Evolutionary conservation across 257 asterid species (phyloP).

Genomic region (Scutellaria barbata): DNA sequence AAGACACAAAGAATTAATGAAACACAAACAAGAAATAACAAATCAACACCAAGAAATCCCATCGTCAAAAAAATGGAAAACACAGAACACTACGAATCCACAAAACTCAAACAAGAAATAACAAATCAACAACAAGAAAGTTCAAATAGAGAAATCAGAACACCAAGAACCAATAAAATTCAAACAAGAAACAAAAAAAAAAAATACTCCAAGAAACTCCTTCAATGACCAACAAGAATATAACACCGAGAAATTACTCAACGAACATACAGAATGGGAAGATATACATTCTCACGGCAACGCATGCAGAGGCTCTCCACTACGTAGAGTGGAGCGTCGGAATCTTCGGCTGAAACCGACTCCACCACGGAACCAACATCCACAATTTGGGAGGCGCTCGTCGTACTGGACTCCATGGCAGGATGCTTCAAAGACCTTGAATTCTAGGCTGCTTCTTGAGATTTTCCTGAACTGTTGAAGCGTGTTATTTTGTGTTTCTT

Average conservation of each 20-base stretch:
- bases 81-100: too few species aligned
- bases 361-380: slow-evolving; percentile 90
- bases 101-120: too few species aligned
- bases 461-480: neutral
- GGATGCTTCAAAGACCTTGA: neutral
- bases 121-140: too few species aligned
- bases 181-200: neutral
- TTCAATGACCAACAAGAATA: neutral
- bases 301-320: slow-evolving; percentile 98
- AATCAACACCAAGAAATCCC: too few species aligned
- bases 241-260: neutral
- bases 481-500: slow-evolving; percentile 1
- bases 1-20: too few species aligned
- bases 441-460: neutral
- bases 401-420: slow-evolving; percentile 34
- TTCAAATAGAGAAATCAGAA: too few species aligned
- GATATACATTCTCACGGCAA: slow-evolving; percentile 72
- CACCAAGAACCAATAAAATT: too few species aligned
- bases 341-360: slow-evolving; percentile 64
- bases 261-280: neutral
- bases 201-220: neutral
- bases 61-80: too few species aligned
- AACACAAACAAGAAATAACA: too few species aligned
- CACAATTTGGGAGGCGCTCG: slow-evolving; percentile 49
- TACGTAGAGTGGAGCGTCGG: slow-evolving; percentile 71